Evolutionary conservation across 2,329 filamentous ascomycete species (phyloP).

Genomic region (Fusarium incarnatum): DNA sequence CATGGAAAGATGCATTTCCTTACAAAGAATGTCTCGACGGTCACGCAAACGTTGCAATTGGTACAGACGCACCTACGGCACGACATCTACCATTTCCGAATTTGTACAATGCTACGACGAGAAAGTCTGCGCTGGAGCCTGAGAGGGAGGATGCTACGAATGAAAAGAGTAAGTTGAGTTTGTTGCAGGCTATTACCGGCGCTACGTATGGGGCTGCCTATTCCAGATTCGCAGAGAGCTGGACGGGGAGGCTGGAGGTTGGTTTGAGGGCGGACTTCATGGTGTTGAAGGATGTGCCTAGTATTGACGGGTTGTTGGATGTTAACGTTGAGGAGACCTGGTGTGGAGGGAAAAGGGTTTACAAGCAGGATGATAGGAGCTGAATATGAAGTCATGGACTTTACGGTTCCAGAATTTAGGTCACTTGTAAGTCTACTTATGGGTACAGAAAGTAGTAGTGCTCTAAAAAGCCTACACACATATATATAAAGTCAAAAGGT

Average conservation of each 20-base stretch:
- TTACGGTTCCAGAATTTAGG: too few relatives aligned
- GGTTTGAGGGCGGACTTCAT: conserved; percentile 70
- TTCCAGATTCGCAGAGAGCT: conserved; percentile 67
- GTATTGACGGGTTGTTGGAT: conserved; percentile 14
- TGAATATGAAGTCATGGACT: too few relatives aligned
- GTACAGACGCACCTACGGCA: conserved; percentile 70
- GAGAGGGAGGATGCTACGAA: conserved; percentile 59
- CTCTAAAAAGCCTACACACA: too few relatives aligned
- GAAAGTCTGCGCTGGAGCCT: conserved; percentile 65
- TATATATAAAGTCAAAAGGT: too few relatives aligned
- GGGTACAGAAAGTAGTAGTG: too few relatives aligned
- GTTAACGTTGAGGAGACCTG: conserved; percentile 31
- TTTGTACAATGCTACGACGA: conserved; percentile 69
- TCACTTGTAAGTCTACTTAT: too few relatives aligned
- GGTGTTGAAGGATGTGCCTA: conserved; percentile 26
- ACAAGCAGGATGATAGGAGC: neutral
- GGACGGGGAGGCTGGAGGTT: conserved; percentile 63
- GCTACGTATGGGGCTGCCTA: conserved; percentile 68
- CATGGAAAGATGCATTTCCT: conserved; percentile 70
- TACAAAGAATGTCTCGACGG: conserved; percentile 70
- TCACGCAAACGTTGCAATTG: conserved; percentile 67
- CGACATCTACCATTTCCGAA: conserved; percentile 66
- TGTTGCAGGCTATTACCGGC: conserved; percentile 65
- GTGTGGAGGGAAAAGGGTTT: conserved; percentile 14
- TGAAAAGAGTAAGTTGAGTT: conserved; percentile 62